These are phyloP conservation scores for Phyllosticta ampelicida DNA, from an alignment of 2,329 filamentous ascomycete species.

Conservation along the genomic window DNA sequence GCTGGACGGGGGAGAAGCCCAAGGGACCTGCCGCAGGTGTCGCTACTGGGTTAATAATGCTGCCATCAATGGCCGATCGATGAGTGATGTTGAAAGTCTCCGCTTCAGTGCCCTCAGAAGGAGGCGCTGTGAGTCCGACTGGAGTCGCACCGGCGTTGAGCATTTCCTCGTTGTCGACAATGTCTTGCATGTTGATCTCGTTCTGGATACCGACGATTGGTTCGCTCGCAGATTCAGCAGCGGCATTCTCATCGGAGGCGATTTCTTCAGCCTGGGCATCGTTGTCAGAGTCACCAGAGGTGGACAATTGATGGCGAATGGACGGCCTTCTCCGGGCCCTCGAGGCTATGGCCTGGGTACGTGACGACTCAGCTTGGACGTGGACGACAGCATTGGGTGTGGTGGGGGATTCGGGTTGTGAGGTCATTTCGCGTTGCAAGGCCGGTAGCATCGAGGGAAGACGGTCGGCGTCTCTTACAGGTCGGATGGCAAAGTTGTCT, in stretches of 20 bases:
- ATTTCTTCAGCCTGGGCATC: slow-evolving; percentile 78
- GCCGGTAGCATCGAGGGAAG: slow-evolving; percentile 75
- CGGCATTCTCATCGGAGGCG: slow-evolving; percentile 64
- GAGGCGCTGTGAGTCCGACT: slow-evolving; percentile 64
- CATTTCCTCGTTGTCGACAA: slow-evolving; percentile 72
- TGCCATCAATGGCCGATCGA: slow-evolving; percentile 71
- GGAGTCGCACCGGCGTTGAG: slow-evolving; percentile 59
- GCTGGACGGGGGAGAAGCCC: slow-evolving; percentile 63
- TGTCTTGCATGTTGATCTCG: slow-evolving; percentile 76
- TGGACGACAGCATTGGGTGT: slow-evolving; percentile 24
- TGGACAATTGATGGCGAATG: slow-evolving; percentile 79
- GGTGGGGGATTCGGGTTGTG: slow-evolving; percentile 68
- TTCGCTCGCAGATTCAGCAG: slow-evolving; percentile 60
- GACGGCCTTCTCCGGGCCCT: slow-evolving; percentile 63
- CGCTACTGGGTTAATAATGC: slow-evolving; percentile 61
- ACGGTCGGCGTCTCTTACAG: slow-evolving; percentile 69
- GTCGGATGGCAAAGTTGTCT: slow-evolving; percentile 64
- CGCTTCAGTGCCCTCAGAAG: slow-evolving; percentile 74
- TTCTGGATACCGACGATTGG: slow-evolving; percentile 71
- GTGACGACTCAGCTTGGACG: slow-evolving; percentile 2
- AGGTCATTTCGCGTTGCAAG: slow-evolving; percentile 52
- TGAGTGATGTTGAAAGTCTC: slow-evolving; percentile 94
- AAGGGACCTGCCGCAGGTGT: slow-evolving; percentile 58
- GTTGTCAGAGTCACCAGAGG: slow-evolving; percentile 68
- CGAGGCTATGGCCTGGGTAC: slow-evolving; percentile 36